phyloP scores from a whole-genome alignment of 2,329 filamentous ascomycete species.

The Pseudogymnoascus sp. region DNA sequence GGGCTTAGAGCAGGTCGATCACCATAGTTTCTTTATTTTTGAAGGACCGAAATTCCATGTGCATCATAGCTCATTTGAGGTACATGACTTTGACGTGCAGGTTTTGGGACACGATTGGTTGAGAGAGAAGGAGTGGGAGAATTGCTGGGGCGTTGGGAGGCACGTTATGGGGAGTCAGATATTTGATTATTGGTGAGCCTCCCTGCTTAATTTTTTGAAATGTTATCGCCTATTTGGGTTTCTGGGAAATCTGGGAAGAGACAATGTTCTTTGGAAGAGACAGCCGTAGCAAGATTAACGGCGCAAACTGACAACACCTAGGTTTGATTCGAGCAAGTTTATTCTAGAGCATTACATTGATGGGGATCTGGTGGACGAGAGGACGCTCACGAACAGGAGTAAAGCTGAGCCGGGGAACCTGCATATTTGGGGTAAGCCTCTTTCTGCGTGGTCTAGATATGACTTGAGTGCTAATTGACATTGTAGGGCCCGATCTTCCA shows the following conservation, averaged over 20 bases:
- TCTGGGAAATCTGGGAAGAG: background rate
- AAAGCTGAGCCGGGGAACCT: constrained; percentile 16
- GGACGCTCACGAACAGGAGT: constrained; percentile 17
- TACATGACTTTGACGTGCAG: constrained; percentile 64
- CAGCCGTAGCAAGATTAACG: background rate
- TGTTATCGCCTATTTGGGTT: background rate
- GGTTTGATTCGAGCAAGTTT: constrained; percentile 49
- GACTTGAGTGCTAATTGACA: constrained; percentile 10
- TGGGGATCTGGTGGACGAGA: constrained; percentile 54
- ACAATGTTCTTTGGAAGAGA: background rate
- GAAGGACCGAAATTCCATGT: constrained; percentile 24
- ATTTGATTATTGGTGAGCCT: constrained; percentile 56
- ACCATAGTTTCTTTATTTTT: constrained; percentile 47
- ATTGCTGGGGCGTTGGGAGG: constrained; percentile 63
- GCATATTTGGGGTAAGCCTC: constrained; percentile 24
- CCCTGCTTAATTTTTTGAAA: background rate
- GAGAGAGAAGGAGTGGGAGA: constrained; percentile 50
- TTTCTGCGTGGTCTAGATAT: background rate
- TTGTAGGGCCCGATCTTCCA: constrained; percentile 18
- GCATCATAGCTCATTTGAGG: constrained; percentile 63
- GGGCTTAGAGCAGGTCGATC: constrained; percentile 41
- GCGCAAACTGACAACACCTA: background rate
- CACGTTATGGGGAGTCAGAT: constrained; percentile 65
- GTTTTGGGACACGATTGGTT: constrained; percentile 64
- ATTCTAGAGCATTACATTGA: constrained; percentile 66